Evolutionary conservation across 2,329 filamentous ascomycete genomes (phyloP).

Genomic region (Ceratocystis huliohia): DNA sequence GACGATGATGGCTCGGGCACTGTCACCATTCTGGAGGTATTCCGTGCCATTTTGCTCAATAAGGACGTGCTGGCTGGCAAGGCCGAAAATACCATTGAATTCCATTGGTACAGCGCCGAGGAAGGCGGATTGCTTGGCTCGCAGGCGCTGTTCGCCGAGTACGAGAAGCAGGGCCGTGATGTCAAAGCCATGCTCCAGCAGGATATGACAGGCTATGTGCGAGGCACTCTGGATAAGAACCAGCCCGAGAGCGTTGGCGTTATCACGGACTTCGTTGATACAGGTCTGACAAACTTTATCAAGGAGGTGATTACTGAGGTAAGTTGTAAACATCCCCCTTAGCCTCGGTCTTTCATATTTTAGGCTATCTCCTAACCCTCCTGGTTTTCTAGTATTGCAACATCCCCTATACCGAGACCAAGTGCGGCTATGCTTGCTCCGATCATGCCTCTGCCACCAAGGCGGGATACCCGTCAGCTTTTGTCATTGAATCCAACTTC

Average conservation of each 20-base stretch:
- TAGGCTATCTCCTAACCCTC: neutral
- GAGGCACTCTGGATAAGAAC: constrained; percentile 70
- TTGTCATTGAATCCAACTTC: constrained; percentile 51
- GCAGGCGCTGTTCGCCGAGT: constrained; percentile 76
- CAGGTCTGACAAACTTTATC: constrained; percentile 73
- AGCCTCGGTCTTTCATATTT: neutral
- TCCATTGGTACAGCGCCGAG: constrained; percentile 91
- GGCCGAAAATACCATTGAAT: constrained; percentile 77
- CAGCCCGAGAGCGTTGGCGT: constrained; percentile 78
- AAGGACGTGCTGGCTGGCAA: constrained; percentile 57
- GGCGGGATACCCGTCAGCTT: constrained; percentile 52
- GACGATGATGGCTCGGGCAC: constrained; percentile 90
- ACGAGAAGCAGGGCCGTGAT: constrained; percentile 58
- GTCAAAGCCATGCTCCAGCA: constrained; percentile 97
- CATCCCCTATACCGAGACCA: constrained; percentile 75
- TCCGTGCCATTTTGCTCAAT: constrained; percentile 67
- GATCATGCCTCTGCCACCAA: constrained; percentile 59
- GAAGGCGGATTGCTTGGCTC: constrained; percentile 78
- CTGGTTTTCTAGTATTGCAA: constrained; percentile 52
- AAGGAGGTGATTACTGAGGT: constrained; percentile 68
- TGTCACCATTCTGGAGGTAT: constrained; percentile 85
- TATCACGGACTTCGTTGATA: constrained; percentile 82
- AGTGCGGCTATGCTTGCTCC: constrained; percentile 76
- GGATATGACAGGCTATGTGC: constrained; percentile 88
- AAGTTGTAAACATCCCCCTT: constrained; percentile 23